Base-by-base conservation (phyloP, 2,329 filamentous ascomycete genomes). In the Camptophora hylomeconis region DNA sequence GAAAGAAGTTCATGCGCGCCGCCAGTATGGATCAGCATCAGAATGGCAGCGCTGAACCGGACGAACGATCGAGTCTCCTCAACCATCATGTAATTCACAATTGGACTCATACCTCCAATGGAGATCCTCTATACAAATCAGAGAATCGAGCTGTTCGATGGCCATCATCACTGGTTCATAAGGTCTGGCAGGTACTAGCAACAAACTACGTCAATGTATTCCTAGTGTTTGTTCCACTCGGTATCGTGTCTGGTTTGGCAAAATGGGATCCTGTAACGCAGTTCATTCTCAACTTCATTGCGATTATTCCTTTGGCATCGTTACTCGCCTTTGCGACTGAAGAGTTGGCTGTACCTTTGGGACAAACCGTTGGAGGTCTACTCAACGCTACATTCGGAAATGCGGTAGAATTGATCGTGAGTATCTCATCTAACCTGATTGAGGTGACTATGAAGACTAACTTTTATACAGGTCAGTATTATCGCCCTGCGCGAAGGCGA, bases 401-500 rank as follows among this genome's bases (percentile, higher is more conserved):
- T 56, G 71, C 72, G 2, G 72, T 75, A 14, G 71, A 75, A 45
- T 51, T 75, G 37, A 75, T 75, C 53, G 71, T 72, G 89, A 39
- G 61, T 82, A 36, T 74, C 76, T 46, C 11, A 53, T 81, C 37
- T 62, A 80, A 83, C 83, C 50, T 77, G 78, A 16, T 82, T 53
- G 78, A 78, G 45, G 4, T 8, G 26, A 20, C 13, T 84, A 83
- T 54, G 78, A 77, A 40, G 83, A 82, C 58, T 79, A 79, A 53
- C 39, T 66, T 41, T 24, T n/a, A 12, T 19, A 16, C 28, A 87
- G 80, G 81, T 92, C 50, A 92, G 82, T 52, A 87, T 95, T 44
- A 79, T 95, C 40, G 89, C 89, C 11, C 68, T 98, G 24, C 72
- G 65, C 41, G 74, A 89, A 45, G 73, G 75, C 39, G 80, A 95